phyloP scores from a whole-genome alignment of 352 stramenopile genomes.

The Globisporangium viniferum region DNA sequence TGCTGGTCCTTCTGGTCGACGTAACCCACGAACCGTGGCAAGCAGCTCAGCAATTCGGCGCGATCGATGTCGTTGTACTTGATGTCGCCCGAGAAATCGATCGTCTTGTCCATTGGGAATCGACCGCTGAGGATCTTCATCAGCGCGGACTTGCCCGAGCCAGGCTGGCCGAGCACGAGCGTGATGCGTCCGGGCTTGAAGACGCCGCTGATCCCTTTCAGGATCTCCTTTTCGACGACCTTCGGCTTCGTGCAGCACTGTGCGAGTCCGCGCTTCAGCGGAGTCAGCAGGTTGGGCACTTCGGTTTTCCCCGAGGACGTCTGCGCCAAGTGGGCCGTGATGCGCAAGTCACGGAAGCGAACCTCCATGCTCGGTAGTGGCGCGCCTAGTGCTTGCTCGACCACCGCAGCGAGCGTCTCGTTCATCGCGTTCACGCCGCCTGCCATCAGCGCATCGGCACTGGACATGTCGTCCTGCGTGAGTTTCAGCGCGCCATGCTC shows the following conservation, averaged over 20 bases:
- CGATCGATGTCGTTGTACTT: constrained; percentile 39
- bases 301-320: constrained; percentile 8
- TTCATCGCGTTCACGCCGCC: constrained; percentile 52
- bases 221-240: constrained; percentile 27
- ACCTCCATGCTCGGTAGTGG: constrained; percentile 53
- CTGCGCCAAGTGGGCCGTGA: constrained; percentile 27
- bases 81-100: constrained; percentile 38
- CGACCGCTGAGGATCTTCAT: constrained; percentile 39
- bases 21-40: constrained; percentile 41
- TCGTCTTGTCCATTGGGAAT: constrained; percentile 40
- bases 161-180: constrained; percentile 23
- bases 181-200: constrained; percentile 23
- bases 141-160: constrained; percentile 43
- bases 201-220: constrained; percentile 22
- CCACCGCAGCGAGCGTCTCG: constrained; percentile 33
- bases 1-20: constrained; percentile 81
- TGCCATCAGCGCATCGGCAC: constrained; percentile 42
- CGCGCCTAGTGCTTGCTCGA: constrained; percentile 34
- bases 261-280: constrained; percentile 9
- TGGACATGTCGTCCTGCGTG: constrained; percentile 31
- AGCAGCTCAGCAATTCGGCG: constrained; percentile 16
- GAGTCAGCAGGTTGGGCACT: constrained; percentile 26
- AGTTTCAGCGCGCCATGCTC: constrained; percentile 12
- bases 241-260: constrained; percentile 17
- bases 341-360: constrained; percentile 45